Conservation (phyloP, 805 yeast species). For the Yamadazyma takamatsuzukensis region DNA sequence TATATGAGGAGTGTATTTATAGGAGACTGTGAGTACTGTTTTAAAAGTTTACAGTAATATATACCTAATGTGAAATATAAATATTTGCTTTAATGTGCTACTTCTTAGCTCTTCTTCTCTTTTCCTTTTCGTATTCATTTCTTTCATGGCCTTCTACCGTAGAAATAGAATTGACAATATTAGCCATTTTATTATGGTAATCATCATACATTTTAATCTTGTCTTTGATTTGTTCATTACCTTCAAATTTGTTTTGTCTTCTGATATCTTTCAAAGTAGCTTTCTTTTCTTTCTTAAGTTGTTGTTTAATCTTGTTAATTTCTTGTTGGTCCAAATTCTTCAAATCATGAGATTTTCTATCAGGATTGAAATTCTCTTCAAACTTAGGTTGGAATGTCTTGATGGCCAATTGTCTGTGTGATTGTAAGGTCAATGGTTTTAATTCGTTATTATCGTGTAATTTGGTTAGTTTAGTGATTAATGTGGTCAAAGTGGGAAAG, state of each 20-base stretch:
- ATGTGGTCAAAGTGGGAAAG: conserved; percentile 31
- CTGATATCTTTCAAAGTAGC: conserved; percentile 85
- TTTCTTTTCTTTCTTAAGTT: conserved; percentile 89
- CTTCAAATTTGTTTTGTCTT: conserved; percentile 80
- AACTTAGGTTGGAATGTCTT: conserved; percentile 85
- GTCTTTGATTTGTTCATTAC: conserved; percentile 77
- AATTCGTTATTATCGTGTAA: conserved; percentile 37
- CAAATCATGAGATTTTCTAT: conserved; percentile 85
- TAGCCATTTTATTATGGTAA: conserved; percentile 88
- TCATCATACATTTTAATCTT: conserved; percentile 71
- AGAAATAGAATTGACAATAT: conserved; percentile 78
- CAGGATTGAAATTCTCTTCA: conserved; percentile 95
- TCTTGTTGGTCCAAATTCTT: conserved; percentile 74
- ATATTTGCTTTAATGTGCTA: conserved; percentile 1
- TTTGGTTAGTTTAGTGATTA: conserved; percentile 47
- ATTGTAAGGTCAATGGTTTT: conserved; percentile 73
- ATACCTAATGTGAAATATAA: conserved; percentile 1
- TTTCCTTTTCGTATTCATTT: conserved; percentile 87
- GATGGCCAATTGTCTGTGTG: conserved; percentile 80
- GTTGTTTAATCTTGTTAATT: conserved; percentile 73
- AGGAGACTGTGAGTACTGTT: too few relatives aligned
- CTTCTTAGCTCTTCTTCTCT: conserved; percentile 47
- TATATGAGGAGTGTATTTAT: too few relatives aligned
- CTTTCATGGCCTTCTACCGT: conserved; percentile 95
- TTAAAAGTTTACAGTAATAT: too few relatives aligned